phyloP scores from a whole-genome alignment of 2,329 filamentous ascomycete genomes.

The Truncatella angustata region DNA sequence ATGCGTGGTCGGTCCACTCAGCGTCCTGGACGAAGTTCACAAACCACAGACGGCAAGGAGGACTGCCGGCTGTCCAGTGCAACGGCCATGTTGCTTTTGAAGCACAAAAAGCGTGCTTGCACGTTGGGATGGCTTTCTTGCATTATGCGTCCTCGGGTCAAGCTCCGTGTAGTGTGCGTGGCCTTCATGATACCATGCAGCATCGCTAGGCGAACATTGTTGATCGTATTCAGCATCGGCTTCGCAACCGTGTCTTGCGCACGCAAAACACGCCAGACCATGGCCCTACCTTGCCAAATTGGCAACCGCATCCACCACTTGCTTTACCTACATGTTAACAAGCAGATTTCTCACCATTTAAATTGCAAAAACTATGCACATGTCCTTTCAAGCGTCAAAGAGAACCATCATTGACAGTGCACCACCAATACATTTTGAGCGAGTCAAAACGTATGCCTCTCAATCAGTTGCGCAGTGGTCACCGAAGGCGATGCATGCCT shows the following conservation, averaged over 20 bases:
- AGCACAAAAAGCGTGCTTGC: too few relatives aligned
- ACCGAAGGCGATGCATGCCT: neutral
- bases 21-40: too few relatives aligned
- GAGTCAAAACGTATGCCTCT: neutral
- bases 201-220: neutral
- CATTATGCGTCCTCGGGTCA: too few relatives aligned
- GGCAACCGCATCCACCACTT: conserved; percentile 16
- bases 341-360: neutral
- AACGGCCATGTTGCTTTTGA: too few relatives aligned
- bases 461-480: neutral
- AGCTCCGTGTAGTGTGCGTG: neutral
- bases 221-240: conserved; percentile 16
- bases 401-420: neutral
- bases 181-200: too few relatives aligned
- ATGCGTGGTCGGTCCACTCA: too few relatives aligned
- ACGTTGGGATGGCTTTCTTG: too few relatives aligned
- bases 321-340: neutral
- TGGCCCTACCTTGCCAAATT: conserved; percentile 14
- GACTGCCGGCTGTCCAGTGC: too few relatives aligned
- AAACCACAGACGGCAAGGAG: too few relatives aligned
- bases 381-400: neutral
- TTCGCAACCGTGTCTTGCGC: conserved; percentile 19
- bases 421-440: neutral
- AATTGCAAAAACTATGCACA: neutral
- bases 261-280: conserved; percentile 12